phyloP scores from a whole-genome alignment of 331 rosid species.

The Telfairia occidentalis region DNA sequence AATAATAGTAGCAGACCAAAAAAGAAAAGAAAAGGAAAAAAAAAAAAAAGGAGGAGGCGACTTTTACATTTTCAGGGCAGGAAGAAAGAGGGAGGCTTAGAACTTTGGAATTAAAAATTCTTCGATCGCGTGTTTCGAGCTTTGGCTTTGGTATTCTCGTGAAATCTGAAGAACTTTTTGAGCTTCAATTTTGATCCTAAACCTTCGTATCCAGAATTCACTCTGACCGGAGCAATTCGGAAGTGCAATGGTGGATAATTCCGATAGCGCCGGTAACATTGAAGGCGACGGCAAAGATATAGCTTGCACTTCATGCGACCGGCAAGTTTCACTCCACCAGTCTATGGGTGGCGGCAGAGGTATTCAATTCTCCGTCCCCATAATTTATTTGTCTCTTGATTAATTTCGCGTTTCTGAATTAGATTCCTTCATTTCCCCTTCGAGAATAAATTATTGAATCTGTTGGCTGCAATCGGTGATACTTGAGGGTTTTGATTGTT shows the following conservation, averaged over 20 bases:
- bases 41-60: neutral
- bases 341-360: conserved; percentile 30
- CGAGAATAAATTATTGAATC: neutral
- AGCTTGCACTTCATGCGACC: conserved; percentile 28
- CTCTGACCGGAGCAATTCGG: neutral
- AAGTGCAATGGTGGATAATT: conserved; percentile 25
- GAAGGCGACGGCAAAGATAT: conserved; percentile 40
- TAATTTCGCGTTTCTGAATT: conserved; percentile 5
- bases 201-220: neutral
- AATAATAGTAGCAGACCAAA: neutral
- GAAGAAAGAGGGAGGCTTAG: neutral
- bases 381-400: neutral
- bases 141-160: neutral
- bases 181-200: neutral
- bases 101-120: neutral
- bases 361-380: neutral
- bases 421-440: neutral
- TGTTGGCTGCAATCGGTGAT: neutral
- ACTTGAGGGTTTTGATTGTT: neutral
- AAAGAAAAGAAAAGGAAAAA: neutral
- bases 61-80: neutral
- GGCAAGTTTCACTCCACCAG: conserved; percentile 20
- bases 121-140: neutral
- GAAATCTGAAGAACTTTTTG: neutral
- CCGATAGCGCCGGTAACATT: conserved; percentile 18